These are phyloP conservation scores for Microbotryum silenes-acaulis DNA, from an alignment of 1,284 basidiomycete species.

Conservation along the genomic window DNA sequence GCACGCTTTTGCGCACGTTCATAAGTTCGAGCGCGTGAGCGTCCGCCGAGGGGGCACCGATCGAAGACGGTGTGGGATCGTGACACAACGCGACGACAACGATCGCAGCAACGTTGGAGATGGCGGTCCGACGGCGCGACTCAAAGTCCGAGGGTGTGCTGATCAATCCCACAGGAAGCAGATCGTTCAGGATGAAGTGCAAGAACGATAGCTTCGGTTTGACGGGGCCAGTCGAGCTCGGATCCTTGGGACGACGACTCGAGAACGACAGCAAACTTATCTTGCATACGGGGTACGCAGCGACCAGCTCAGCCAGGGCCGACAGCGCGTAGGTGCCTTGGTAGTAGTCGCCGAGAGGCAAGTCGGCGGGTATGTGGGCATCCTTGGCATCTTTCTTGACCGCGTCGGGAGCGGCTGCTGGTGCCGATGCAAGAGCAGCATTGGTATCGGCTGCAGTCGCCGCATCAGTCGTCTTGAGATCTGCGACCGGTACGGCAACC, in stretches of 20 bases:
- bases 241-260: constrained; percentile 48
- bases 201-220: constrained; percentile 49
- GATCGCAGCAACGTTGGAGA: constrained; percentile 76
- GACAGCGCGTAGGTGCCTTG: constrained; percentile 87
- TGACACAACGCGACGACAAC: constrained; percentile 85
- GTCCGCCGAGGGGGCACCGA: constrained; percentile 40
- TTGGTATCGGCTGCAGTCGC: background rate
- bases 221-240: constrained; percentile 49
- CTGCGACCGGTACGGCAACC: constrained; percentile 12
- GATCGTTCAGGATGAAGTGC: constrained; percentile 57
- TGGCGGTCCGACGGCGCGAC: constrained; percentile 39
- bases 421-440: constrained; percentile 17
- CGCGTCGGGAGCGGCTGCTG: constrained; percentile 4
- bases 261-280: constrained; percentile 72
- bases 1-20: constrained; percentile 70
- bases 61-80: constrained; percentile 54
- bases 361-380: constrained; percentile 15
- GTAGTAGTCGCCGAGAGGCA: constrained; percentile 45
- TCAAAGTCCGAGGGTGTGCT: constrained; percentile 19
- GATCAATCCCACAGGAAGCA: constrained; percentile 16
- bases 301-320: constrained; percentile 80
- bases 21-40: constrained; percentile 5
- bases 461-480: constrained; percentile 2
- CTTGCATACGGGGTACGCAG: constrained; percentile 90
- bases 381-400: constrained; percentile 22